Evolutionary conservation across 148 eudicot species (phyloP).

Genomic region (Mesembryanthemum crystallinum): DNA sequence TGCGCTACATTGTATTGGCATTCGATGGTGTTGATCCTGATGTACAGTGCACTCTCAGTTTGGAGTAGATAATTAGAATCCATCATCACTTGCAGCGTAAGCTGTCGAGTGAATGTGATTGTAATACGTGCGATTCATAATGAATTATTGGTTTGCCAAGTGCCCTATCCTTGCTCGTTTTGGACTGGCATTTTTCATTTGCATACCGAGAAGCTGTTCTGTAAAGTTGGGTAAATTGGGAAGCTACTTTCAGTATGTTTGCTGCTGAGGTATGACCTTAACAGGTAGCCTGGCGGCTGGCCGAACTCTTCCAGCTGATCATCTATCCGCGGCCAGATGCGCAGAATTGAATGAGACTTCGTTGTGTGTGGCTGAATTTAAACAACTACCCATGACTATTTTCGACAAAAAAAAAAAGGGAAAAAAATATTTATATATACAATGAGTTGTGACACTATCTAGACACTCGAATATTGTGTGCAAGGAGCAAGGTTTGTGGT

Average conservation of each 20-base stretch:
- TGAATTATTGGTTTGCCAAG: not conserved
- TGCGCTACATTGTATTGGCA: conserved; percentile 8
- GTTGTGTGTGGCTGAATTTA: no score
- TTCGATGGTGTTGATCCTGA: conserved; percentile 12
- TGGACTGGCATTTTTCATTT: not conserved
- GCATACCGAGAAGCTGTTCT: not conserved
- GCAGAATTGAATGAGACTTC: no score
- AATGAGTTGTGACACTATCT: no score
- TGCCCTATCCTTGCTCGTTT: not conserved
- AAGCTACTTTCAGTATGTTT: not conserved
- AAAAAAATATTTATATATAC: no score
- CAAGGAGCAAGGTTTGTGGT: no score
- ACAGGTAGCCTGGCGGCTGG: no score
- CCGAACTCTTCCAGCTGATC: not conserved
- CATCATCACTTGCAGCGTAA: not conserved
- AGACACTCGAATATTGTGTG: no score
- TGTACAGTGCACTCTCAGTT: not conserved
- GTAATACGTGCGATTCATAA: not conserved
- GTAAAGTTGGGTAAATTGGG: not conserved
- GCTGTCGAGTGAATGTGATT: not conserved
- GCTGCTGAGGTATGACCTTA: not conserved
- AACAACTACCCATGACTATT: no score
- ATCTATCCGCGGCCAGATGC: no score
- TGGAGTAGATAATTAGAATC: conserved; percentile 14
- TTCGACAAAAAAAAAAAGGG: no score